Evolutionary conservation across 2,329 filamentous ascomycete species (phyloP), one percentile per base, ranked within the genome.

Genomic region (Ophiosphaerella herpotricha): DNA sequence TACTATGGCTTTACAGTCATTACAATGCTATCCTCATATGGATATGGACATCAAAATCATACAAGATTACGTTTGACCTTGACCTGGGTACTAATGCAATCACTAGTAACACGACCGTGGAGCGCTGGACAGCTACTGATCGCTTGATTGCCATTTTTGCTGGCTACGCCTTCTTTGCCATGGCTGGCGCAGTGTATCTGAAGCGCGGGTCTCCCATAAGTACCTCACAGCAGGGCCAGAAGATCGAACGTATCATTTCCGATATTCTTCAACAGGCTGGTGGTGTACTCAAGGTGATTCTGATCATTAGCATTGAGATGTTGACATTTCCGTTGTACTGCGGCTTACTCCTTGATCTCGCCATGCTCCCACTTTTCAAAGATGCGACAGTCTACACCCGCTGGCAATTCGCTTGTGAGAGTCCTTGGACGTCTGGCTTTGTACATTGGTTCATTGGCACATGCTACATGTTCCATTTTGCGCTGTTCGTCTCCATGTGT

Each of bases 401-500:
- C 18, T 77, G 96, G 43, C 77, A 85, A 4, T 99, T 96, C 66
- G 90, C 90, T 2, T 78, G 84, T 46, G 81, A 85, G 53, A 91
- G 88, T 53, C 94, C 94, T 0, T 82, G 93, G 59, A 97, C 91
- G 0, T 96, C 93, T 12, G 85, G 95, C 12, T 99, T 99, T 71
- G 89, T 97, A 44, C 94, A 99, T 72, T 99, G 94, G 94, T 99
- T 99, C 68, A 88, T 97, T 48, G 94, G 94, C 41, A 99, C 94
- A 3, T 96, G 92, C 56, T 99, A 99, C 74, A 99, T 99, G 95
- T 99, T 99, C 76, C 94, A 99, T 71, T 99, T 99, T 71, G 94
- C 94, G 5, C 82, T 99, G 3, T 99, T 99, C 70, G 94, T 99
- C 14, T 95, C 92, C 48, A 97, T 99, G 92, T 99, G 94, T 74